Evolutionary conservation across 2,329 filamentous ascomycete species (phyloP).

Genomic region (Pseudogymnoascus sp.): DNA sequence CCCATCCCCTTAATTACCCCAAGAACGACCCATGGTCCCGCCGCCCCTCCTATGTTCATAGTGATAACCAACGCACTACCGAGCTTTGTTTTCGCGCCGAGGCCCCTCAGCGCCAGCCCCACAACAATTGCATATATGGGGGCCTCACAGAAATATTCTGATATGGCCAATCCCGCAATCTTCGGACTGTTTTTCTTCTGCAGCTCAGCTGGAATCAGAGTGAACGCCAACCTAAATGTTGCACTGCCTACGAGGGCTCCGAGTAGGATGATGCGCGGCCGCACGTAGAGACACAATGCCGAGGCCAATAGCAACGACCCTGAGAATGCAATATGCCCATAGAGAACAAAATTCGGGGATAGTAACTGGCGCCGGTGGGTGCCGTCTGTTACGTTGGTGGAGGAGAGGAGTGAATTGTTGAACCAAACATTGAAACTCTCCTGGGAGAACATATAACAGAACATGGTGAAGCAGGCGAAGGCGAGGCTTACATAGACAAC

Average conservation of each 20-base stretch:
- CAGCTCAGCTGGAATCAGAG: constrained; percentile 37
- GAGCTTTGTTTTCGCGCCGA: constrained; percentile 71
- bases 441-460: constrained; percentile 72
- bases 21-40: constrained; percentile 27
- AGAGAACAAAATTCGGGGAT: constrained; percentile 42
- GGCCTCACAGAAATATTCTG: constrained; percentile 71
- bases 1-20: constrained; percentile 16
- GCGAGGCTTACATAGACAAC: constrained; percentile 44
- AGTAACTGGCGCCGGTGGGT: constrained; percentile 16
- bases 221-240: constrained; percentile 36
- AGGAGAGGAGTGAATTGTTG: constrained; percentile 42
- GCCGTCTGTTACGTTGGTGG: constrained; percentile 33
- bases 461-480: constrained; percentile 70
- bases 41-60: constrained; percentile 22
- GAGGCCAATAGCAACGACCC: constrained; percentile 67
- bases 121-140: constrained; percentile 78
- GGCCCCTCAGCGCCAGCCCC: constrained; percentile 67
- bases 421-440: constrained; percentile 59
- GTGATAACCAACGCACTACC: constrained; percentile 48
- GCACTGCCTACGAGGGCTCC: constrained; percentile 57
- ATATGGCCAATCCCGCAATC: constrained; percentile 52
- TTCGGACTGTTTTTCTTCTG: neutral
- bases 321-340: constrained; percentile 35
- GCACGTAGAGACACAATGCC: constrained; percentile 60
- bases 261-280: constrained; percentile 57